phyloP scores from a whole-genome alignment of 805 yeast genomes.

The Priceomyces castillae region DNA sequence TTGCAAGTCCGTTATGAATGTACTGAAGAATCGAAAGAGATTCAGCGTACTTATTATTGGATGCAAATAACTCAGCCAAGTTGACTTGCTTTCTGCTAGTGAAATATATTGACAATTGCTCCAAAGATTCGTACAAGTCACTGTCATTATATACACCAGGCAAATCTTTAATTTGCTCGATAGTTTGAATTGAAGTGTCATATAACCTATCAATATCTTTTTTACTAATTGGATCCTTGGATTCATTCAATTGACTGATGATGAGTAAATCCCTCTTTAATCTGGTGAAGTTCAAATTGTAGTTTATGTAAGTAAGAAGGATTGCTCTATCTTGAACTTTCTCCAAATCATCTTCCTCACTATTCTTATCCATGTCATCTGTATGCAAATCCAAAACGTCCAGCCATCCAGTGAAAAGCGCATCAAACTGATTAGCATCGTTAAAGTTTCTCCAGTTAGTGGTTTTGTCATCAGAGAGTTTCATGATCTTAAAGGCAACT shows the following conservation, averaged over 20 bases:
- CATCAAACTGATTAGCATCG: slow-evolving; percentile 53
- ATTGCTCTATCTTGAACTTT: slow-evolving; percentile 71
- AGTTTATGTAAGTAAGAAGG: slow-evolving; percentile 70
- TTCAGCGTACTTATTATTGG: slow-evolving; percentile 40
- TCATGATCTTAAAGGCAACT: slow-evolving; percentile 57
- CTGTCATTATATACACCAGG: slow-evolving; percentile 94
- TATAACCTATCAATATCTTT: slow-evolving; percentile 49
- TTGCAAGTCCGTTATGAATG: slow-evolving; percentile 18
- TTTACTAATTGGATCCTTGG: slow-evolving; percentile 24
- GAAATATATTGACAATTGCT: slow-evolving; percentile 47
- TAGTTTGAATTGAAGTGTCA: slow-evolving; percentile 50
- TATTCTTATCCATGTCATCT: slow-evolving; percentile 48
- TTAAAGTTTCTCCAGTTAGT: slow-evolving; percentile 19
- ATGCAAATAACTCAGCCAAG: slow-evolving; percentile 46
- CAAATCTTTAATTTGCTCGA: slow-evolving; percentile 64
- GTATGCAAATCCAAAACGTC: slow-evolving; percentile 62
- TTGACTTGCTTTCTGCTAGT: slow-evolving; percentile 39
- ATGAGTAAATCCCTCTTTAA: slow-evolving; percentile 68
- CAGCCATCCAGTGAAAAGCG: slow-evolving; percentile 61
- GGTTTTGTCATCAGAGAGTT: slow-evolving; percentile 26
- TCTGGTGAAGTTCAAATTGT: slow-evolving; percentile 60
- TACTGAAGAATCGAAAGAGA: slow-evolving; percentile 43
- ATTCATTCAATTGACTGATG: slow-evolving; percentile 31
- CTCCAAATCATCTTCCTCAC: slow-evolving; percentile 50
- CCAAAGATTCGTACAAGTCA: slow-evolving; percentile 54